These are phyloP conservation scores for Botrytis sinoallii DNA, from an alignment of 2,329 filamentous ascomycete species.

Conservation along the genomic window DNA sequence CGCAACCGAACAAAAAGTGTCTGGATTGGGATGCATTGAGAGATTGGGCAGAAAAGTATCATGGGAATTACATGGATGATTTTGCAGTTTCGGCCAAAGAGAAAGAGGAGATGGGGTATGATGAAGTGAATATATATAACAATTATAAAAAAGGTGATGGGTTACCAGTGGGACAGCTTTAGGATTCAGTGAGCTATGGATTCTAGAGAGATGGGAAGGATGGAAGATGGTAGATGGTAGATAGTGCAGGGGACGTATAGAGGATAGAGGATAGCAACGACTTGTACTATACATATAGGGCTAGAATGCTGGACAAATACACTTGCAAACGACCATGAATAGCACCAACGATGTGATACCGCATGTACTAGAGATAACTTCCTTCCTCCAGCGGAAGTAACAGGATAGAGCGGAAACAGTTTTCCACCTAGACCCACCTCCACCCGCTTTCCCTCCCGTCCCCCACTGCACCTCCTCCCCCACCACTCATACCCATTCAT, in stretches of 20 bases:
- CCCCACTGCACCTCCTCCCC: background rate
- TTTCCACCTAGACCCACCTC: background rate
- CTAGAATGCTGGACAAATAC: background rate
- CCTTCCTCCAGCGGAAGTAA: background rate
- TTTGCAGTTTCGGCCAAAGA: background rate
- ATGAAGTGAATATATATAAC: background rate
- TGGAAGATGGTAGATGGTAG: background rate
- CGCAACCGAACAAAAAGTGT: constrained; percentile 1
- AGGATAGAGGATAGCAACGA: background rate
- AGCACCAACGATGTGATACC: background rate
- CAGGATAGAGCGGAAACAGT: background rate
- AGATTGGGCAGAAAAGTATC: constrained; percentile 7
- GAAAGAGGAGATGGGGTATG: background rate
- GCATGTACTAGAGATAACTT: background rate
- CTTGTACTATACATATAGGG: background rate
- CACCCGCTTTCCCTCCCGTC: background rate
- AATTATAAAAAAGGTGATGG: constrained; percentile 5
- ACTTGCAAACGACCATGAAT: background rate
- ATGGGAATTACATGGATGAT: background rate
- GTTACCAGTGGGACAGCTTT: background rate
- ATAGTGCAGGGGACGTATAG: background rate
- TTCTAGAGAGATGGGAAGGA: too few relatives aligned
- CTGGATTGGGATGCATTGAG: constrained; percentile 11
- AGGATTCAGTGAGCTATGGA: background rate
- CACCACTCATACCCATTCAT: background rate